These are phyloP conservation scores for Botrytis medusae DNA, from an alignment of 2,329 filamentous ascomycete species.

Conservation along the genomic window DNA sequence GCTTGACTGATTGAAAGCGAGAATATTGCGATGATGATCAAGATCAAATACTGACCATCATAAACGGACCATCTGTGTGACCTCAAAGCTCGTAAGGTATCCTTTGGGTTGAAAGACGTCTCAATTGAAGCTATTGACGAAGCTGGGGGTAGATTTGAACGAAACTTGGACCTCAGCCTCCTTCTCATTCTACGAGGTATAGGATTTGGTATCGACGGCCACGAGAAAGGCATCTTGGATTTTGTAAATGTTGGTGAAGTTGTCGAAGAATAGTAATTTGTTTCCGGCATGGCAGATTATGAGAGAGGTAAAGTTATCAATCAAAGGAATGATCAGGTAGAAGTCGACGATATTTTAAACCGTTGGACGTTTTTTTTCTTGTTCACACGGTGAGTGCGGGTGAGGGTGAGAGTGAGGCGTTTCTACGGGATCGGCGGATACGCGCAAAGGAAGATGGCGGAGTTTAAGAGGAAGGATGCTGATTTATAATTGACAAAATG, in stretches of 20 bases:
- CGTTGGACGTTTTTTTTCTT: background rate
- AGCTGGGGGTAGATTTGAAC: slow-evolving; percentile 63
- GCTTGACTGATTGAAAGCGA: slow-evolving; percentile 78
- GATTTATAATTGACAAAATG: slow-evolving; percentile 12
- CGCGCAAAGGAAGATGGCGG: slow-evolving; percentile 15
- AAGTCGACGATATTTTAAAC: background rate
- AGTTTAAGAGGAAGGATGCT: slow-evolving; percentile 7
- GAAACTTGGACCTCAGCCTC: slow-evolving; percentile 67
- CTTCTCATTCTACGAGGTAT: slow-evolving; percentile 66
- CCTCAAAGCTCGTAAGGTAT: slow-evolving; percentile 74
- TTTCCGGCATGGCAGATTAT: slow-evolving; percentile 31
- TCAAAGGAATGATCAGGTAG: background rate
- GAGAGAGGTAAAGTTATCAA: background rate
- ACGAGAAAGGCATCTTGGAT: slow-evolving; percentile 45
- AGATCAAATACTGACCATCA: slow-evolving; percentile 80
- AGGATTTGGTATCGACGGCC: slow-evolving; percentile 49
- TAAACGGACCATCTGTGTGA: slow-evolving; percentile 77
- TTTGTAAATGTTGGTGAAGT: slow-evolving; percentile 37
- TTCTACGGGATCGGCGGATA: slow-evolving; percentile 14
- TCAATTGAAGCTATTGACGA: slow-evolving; percentile 75
- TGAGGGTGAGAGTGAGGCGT: background rate
- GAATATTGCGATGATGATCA: slow-evolving; percentile 75
- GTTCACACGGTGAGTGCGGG: background rate
- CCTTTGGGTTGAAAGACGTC: slow-evolving; percentile 76
- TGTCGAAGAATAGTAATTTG: slow-evolving; percentile 31